Base-by-base conservation (phyloP, 352 stramenopile genomes). In the Pythium inflatum region DNA sequence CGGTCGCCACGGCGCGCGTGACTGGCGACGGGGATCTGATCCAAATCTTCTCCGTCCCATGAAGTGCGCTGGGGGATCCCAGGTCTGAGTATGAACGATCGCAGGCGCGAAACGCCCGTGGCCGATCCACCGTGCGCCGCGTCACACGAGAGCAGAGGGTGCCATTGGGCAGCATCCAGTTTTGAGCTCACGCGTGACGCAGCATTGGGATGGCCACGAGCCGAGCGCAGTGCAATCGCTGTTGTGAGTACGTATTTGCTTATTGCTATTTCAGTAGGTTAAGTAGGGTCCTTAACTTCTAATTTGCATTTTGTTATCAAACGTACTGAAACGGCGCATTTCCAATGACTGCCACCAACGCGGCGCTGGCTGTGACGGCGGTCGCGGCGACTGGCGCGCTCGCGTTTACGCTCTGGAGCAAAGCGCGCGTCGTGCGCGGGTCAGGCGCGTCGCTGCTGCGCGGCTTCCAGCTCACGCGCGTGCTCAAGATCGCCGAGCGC, bases 401-500 rank as follows among this genome's bases (percentile, higher is more conserved):
- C n/a, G 51, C 70, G 25, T 75, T 74, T 20, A 75, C 73, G 25
- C 71, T 90, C 6, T 78, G 70, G 62, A 63, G 66, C 16, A 70
- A 68, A 40, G 71, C 77, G 36, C 70, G 77, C 36, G 48, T 68
- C 22, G 34, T 74, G 46, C 51, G 49, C 1, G 78, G 79, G 60
- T 55, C 55, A 0, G 81, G 78, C 0, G 73, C 55, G 7, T 79
- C 85, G 69, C 67, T 72, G 62, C 71, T 94, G 60, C 78, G 68
- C 33, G 77, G 82, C 49, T 91, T 94, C 59, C 75, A 76, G 31
- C 66, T 90, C 30, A 74, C 83, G 68, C 83, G 83, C 25, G 75
- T 93, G 45, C 85, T 94, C 62, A 91, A 89, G 67, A 65, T 75
- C 34, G 78, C 76, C 22, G 87, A 92, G 66, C 80, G 72, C 25